Base-by-base conservation (phyloP, 2,329 filamentous ascomycete genomes). In the Epichloe gansuensis region DNA sequence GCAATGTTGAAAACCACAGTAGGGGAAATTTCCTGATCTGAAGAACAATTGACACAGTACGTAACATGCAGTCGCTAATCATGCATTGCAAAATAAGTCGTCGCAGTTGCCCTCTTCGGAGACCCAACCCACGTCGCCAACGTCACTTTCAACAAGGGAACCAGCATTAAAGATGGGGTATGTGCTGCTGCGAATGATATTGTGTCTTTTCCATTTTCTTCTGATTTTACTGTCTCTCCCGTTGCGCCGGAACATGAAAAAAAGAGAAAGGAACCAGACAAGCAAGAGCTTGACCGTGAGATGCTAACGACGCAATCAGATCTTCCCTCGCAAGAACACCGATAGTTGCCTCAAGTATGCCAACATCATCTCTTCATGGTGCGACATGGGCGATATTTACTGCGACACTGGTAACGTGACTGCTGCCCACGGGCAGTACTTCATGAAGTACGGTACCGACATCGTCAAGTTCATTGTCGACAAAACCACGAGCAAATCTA, bases 311-410 rank as follows among this genome's bases (percentile, higher is more conserved):
- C 9, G 12, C 31, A 15, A 53, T 38, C 42, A 72, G 70, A 56
- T 72, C 50, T 71, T 72, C 54, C 47, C 56, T 37, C 69, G 70
- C 43, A 58, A 62, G n/a, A 60, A 69, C 52, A 58, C 62, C 44
- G 62, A 59, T 38, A 58, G 60, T 13, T 72, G 70, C 61, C 60
- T 68, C 55, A 57, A 62, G 38, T 69, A 70, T 58, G 58, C 60
- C 51, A 55, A 63, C 57, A 65, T 65, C 37, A 58, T 73, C 45
- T 60, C 64, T 45, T 70, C 70, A 3, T 73, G 67, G 60, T 73
- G 70, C 60, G 70, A 73, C 60, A 64, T 56, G 0, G 69, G 69
- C 47, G 72, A 75, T 54, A 54, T 61, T 15, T 73, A 69, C 61
- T 72, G 70, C 58, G 69, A 67, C 58, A 3, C 42, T 7, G 71